Evolutionary conservation across 345 rosid species (phyloP).

Genomic region (sweet orange (Citrus sinensis)): DVS_A1.0 CM039164.1:27324001-27324500

Average conservation of each 20-base stretch:
- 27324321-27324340: conserved; percentile 33
- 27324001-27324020: no score
- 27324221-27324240: conserved; percentile 5
- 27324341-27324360: conserved; percentile 38
- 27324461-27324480: conserved; percentile 28
- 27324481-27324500: neutral
- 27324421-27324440: conserved; percentile 6
- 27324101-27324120: conserved; percentile 16
- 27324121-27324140: conserved; percentile 22
- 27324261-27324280: conserved; percentile 3
- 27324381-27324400: conserved; percentile 38
- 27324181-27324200: neutral
- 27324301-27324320: conserved; percentile 12
- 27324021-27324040: accelerated
- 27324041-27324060: neutral
- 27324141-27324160: conserved; percentile 7
- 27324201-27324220: neutral
- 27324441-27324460: conserved; percentile 10
- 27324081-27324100: conserved; percentile 15
- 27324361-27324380: conserved; percentile 36
- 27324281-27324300: conserved; percentile 14
- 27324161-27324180: conserved; percentile 5
- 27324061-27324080: neutral
- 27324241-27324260: conserved; percentile 14
- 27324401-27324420: conserved; percentile 28